A percentile compares a stretch with the other conserved stretches of the same genome.
Conservation (phyloP, 2,329 filamentous ascomycete genomes). For the Chaetothyriales sp. region DNA sequence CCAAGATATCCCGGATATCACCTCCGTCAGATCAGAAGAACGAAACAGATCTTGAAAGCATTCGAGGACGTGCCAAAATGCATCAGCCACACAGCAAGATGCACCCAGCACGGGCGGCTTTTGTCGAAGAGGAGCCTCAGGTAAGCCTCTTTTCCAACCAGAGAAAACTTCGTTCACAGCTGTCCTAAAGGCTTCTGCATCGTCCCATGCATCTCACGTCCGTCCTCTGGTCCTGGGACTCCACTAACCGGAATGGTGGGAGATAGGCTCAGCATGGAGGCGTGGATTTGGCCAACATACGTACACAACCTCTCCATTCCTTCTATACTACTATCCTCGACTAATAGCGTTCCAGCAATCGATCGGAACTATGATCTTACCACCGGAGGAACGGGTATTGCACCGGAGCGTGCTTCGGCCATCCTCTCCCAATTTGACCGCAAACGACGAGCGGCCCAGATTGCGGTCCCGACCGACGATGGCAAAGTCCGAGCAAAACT, state of each 20-base stretch:
- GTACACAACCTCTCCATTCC: slow-evolving; percentile 34
- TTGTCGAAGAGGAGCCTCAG: slow-evolving; percentile 72
- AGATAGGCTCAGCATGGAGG: slow-evolving; percentile 33
- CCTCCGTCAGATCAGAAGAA: no score
- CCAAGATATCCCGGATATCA: neutral
- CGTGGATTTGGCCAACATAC: slow-evolving; percentile 47
- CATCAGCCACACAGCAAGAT: slow-evolving; percentile 33
- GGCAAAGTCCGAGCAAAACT: slow-evolving; percentile 64
- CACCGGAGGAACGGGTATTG: slow-evolving; percentile 45
- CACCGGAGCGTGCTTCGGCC: slow-evolving; percentile 68
- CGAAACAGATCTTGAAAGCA: no score
- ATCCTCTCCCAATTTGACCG: slow-evolving; percentile 79
- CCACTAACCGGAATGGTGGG: slow-evolving; percentile 21
- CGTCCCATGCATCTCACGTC: slow-evolving; percentile 3
- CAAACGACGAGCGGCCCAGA: slow-evolving; percentile 72
- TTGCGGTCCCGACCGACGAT: slow-evolving; percentile 90
- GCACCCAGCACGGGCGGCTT: slow-evolving; percentile 82
- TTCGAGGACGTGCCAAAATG: neutral
- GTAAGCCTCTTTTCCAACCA: slow-evolving; percentile 33
- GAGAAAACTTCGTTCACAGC: slow-evolving; percentile 1
- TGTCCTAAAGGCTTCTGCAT: slow-evolving; percentile 16
- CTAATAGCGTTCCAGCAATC: slow-evolving; percentile 31
- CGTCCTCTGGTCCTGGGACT: slow-evolving; percentile 2
- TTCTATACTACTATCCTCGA: neutral
- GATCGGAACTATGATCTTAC: slow-evolving; percentile 80